Evolutionary conservation across 495 filamentous ascomycete species (phyloP).

Genomic region (Ascobolus immersus): DNA sequence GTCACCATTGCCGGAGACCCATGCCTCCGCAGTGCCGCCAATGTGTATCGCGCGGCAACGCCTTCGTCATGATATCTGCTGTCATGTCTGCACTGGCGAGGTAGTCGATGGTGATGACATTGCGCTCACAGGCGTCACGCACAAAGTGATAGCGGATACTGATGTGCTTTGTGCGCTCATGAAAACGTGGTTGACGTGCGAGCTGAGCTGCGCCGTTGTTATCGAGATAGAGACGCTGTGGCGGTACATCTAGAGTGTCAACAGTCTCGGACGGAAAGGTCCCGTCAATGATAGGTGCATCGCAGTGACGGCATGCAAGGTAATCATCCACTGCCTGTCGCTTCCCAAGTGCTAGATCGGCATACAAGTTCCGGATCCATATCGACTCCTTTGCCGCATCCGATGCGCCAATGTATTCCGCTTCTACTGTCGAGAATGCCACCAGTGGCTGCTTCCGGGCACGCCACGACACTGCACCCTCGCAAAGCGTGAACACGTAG

Average conservation of each 20-base stretch:
- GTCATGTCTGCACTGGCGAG: conserved; percentile 5
- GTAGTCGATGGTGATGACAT: conserved; percentile 1
- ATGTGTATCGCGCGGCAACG: neutral
- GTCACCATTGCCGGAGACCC: too few relatives aligned
- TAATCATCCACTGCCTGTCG: too few relatives aligned
- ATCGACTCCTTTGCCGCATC: conserved; percentile 5
- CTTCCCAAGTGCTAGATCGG: conserved; percentile 1
- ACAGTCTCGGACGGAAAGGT: too few relatives aligned
- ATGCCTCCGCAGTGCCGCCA: too few relatives aligned
- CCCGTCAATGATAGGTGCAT: too few relatives aligned
- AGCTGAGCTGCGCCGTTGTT: conserved; percentile 7
- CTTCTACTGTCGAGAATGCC: conserved; percentile 1
- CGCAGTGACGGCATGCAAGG: too few relatives aligned
- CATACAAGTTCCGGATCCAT: conserved; percentile 2
- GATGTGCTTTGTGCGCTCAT: conserved; percentile 11
- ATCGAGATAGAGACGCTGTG: conserved; percentile 2
- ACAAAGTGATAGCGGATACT: conserved; percentile 9
- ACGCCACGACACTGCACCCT: conserved; percentile 5
- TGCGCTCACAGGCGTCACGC: conserved; percentile 2
- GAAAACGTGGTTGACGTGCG: conserved; percentile 4
- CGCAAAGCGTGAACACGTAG: conserved; percentile 7
- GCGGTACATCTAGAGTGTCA: too few relatives aligned
- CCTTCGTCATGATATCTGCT: conserved; percentile 12
- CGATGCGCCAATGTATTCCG: conserved; percentile 4
- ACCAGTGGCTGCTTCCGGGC: conserved; percentile 7